Conservation (phyloP, 163 green algal species). For the Prototheca wickerhamii region DNA sequence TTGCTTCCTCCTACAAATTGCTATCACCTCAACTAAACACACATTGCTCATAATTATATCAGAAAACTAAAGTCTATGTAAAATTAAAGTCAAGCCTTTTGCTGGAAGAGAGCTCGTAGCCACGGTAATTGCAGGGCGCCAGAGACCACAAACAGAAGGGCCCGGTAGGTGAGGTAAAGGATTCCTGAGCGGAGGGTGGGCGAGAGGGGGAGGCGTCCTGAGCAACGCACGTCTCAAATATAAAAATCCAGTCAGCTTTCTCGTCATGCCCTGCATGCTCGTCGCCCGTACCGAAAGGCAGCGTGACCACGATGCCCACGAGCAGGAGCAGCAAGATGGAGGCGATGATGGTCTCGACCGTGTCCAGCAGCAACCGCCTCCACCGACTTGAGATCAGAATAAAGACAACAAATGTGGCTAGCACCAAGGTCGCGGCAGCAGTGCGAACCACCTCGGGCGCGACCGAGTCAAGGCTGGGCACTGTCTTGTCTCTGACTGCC, state of each 20-base stretch:
- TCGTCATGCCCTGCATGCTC: too few relatives aligned
- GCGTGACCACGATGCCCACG: constrained; percentile 24
- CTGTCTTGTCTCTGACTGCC: too few relatives aligned
- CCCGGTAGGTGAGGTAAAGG: constrained; percentile 17
- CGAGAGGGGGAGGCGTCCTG: not conserved
- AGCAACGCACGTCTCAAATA: not conserved
- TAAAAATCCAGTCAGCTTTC: not conserved
- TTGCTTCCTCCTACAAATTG: too few relatives aligned
- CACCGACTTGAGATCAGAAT: constrained; percentile 15
- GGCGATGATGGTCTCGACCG: constrained; percentile 27
- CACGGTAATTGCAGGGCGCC: not conserved
- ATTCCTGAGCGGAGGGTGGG: constrained; percentile 7
- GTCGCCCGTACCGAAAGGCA: constrained; percentile 39
- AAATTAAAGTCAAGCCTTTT: not conserved
- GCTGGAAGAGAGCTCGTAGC: not conserved
- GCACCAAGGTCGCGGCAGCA: not conserved
- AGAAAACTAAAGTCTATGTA: not conserved
- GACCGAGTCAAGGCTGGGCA: too few relatives aligned
- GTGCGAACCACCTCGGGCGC: not conserved
- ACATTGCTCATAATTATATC: too few relatives aligned
- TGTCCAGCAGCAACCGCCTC: constrained; percentile 22
- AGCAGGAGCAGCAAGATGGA: constrained; percentile 26
- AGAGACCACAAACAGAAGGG: constrained; percentile 5
- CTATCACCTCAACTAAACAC: too few relatives aligned
- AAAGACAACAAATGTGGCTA: not conserved